Percentiles rank a stretch among this genome's conserved stretches.
These are phyloP conservation scores for Solanum dulcamara DNA, from an alignment of 257 asterid genomes.

Conservation along the genomic window DNA sequence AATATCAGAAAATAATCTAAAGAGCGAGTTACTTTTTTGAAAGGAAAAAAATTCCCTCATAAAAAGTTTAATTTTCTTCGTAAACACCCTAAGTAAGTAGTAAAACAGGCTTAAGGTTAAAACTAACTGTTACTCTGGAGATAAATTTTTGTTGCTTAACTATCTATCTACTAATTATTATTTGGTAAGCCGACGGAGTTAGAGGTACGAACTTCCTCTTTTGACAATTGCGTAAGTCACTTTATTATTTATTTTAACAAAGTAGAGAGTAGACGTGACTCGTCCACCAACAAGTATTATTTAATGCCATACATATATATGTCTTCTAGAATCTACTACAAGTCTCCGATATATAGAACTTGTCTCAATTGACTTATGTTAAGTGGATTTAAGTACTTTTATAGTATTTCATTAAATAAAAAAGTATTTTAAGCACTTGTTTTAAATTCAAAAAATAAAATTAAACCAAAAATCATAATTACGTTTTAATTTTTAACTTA, in stretches of 20 bases:
- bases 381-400: too few species aligned
- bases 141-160: background rate
- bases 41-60: too few species aligned
- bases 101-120: background rate
- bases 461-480: too few species aligned
- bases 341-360: background rate
- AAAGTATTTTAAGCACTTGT: background rate
- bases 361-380: background rate
- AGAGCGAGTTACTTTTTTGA: too few species aligned
- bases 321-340: background rate
- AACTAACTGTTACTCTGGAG: background rate
- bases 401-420: too few species aligned
- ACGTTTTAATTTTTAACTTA: too few species aligned
- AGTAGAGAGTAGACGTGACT: background rate
- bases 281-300: background rate
- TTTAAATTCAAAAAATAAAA: too few species aligned
- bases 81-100: background rate
- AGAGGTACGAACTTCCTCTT: background rate
- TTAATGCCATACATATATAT: background rate
- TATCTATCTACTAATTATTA: background rate
- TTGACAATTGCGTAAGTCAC: background rate
- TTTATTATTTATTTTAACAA: background rate
- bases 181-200: background rate
- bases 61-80: background rate
- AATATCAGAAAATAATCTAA: too few species aligned